Conservation (phyloP, 176 grass and related monocot genomes). For the Rhynchospora tenuis region DNA sequence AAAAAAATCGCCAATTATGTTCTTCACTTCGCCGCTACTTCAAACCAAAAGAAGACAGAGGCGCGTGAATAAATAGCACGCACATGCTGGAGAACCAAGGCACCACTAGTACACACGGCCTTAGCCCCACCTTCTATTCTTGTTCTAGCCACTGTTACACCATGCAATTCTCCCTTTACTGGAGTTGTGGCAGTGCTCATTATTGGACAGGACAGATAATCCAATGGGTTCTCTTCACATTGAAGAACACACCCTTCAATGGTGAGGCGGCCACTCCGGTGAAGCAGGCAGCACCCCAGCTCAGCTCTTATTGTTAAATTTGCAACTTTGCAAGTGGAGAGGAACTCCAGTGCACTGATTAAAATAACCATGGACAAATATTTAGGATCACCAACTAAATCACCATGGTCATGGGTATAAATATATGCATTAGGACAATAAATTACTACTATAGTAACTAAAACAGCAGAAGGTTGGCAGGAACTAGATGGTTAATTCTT, state of each 20-base stretch:
- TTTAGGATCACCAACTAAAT: background rate
- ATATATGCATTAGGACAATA: background rate
- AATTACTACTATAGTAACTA: background rate
- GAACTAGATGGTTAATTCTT: background rate
- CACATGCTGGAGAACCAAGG: slow-evolving; percentile 59
- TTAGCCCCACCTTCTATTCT: slow-evolving; percentile 89
- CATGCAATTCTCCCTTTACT: slow-evolving; percentile 42
- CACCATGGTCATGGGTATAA: background rate
- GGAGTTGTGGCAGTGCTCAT: slow-evolving; percentile 49
- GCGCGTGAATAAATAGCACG: slow-evolving; percentile 79
- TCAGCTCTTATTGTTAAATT: slow-evolving; percentile 81
- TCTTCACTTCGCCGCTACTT: slow-evolving; percentile 53
- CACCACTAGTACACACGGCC: slow-evolving; percentile 68
- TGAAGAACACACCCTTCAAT: slow-evolving; percentile 88
- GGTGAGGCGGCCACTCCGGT: slow-evolving; percentile 67
- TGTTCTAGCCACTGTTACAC: slow-evolving; percentile 71
- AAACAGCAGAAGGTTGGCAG: background rate
- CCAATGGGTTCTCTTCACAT: slow-evolving; percentile 85
- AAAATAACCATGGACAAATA: background rate
- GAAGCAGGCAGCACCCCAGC: slow-evolving; percentile 78
- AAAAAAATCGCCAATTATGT: background rate
- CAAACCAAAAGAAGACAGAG: slow-evolving; percentile 93
- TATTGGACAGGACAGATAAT: slow-evolving; percentile 92
- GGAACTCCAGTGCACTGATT: slow-evolving; percentile 73
- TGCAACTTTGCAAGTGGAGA: slow-evolving; percentile 81